phyloP scores from a whole-genome alignment of 2,329 filamentous ascomycete species.

The Fusarium duplospermum region DNA sequence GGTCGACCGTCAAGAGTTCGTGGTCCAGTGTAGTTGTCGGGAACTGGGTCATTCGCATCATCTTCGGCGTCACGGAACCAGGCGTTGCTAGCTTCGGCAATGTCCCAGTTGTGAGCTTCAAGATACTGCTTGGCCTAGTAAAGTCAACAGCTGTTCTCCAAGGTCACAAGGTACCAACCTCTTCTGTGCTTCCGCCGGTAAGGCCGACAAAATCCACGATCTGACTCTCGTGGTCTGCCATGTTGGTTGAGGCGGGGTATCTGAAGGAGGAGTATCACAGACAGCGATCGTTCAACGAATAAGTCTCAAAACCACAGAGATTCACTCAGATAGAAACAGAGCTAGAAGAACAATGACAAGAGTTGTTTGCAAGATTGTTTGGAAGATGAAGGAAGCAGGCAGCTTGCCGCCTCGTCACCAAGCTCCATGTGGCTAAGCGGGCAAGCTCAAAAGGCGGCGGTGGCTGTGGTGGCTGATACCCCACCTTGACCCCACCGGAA shows the following conservation, averaged over 20 bases:
- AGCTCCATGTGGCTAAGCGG: conserved; percentile 35
- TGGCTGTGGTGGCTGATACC: conserved; percentile 39
- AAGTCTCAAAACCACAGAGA: background rate
- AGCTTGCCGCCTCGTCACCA: conserved; percentile 46
- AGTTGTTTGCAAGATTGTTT: conserved; percentile 3
- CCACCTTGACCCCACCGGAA: conserved; percentile 46
- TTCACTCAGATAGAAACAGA: background rate
- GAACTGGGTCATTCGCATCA: conserved; percentile 58
- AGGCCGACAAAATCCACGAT: conserved; percentile 46
- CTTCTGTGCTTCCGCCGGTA: conserved; percentile 42
- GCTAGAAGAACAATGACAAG: background rate
- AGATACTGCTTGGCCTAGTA: conserved; percentile 75
- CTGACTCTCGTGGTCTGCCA: conserved; percentile 47
- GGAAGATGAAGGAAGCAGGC: conserved; percentile 35
- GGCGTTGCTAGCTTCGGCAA: conserved; percentile 70
- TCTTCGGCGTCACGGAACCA: conserved; percentile 66
- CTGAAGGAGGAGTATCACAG: background rate
- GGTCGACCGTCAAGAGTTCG: conserved; percentile 73
- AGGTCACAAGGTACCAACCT: conserved; percentile 32
- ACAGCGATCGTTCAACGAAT: background rate
- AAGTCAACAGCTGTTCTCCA: background rate
- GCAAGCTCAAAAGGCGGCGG: conserved; percentile 19
- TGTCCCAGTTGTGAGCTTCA: conserved; percentile 72
- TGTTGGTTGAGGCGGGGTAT: conserved; percentile 43
- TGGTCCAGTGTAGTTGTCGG: conserved; percentile 67